Evolutionary conservation across 1,139 yeast genomes (phyloP), one percentile per base, ranked within the genome.

Genomic region (Zhuliangozyma blackwelliae): DNA sequence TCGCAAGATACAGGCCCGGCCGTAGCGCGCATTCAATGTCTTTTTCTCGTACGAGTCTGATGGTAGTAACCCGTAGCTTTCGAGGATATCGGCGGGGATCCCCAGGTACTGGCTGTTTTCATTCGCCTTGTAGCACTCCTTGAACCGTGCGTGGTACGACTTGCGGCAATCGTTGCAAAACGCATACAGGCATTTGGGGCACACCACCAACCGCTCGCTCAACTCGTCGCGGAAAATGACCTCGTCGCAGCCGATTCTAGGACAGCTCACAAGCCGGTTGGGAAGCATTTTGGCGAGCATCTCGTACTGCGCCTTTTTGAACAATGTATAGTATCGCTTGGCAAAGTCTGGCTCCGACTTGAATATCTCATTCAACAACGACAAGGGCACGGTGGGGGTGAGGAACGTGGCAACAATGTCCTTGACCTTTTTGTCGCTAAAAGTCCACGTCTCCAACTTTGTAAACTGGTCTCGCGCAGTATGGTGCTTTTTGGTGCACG

Each of bases 141-240:
- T 71, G 39, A 63, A 69, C 13, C 70, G 59, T 2, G 86, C 85
- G 55, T 82, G 90, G 82, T 85, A 81, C 2, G 85, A 76, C 44
- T 75, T 79, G 10, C 67, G 57, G 52, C 89, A 82, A 27, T 66
- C 68, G 43, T 67, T 65, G 50, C 89, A 82, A 49, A 79, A 82
- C 2, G 84, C 82, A 49, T 72, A 67, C 10, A 61, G 55, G 52
- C 88, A 82, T 8, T 53, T 47, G 0, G 68, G 60, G 47, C 90
- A 82, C 12, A 72, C 64, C 7, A 79, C 68, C 42, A 82, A 57
- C n/a, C 68, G 58, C 11, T 75, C 78, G 37, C 69, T 72, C n/a
- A 71, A 57, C 42, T 77, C 61, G 38, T 67, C 65, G 41, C 79
- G 57, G 40, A 77, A 59, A 38, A 76, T 62, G 61, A 69, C 64